A percentile compares a stretch with the other conserved stretches of the same genome.
Evolutionary conservation across 495 filamentous ascomycete genomes (phyloP).

Genomic region (Penicillium samsonianum): DNA sequence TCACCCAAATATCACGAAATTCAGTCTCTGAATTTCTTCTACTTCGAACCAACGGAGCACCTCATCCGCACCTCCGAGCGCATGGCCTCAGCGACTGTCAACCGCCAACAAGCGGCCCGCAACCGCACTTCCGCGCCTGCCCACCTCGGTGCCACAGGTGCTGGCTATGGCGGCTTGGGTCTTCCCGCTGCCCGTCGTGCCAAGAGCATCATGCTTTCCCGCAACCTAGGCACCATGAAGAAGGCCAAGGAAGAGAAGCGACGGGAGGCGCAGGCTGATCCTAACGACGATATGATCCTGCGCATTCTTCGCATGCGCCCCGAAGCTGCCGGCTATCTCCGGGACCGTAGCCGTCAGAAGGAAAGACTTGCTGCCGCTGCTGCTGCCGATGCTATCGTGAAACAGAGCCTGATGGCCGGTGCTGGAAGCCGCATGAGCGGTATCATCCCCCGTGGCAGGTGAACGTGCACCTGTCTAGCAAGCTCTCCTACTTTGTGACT

Average conservation of each 20-base stretch:
- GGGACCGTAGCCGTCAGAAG: conserved; percentile 88
- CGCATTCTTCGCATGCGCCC: conserved; percentile 94
- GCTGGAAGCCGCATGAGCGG: conserved; percentile 63
- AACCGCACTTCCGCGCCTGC: conserved; percentile 76
- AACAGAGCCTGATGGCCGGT: conserved; percentile 80
- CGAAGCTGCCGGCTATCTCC: conserved; percentile 87
- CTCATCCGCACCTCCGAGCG: conserved; percentile 90
- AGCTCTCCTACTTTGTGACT: not conserved
- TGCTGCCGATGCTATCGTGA: conserved; percentile 91
- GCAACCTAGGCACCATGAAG: conserved; percentile 94
- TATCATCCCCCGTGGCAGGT: conserved; percentile 41
- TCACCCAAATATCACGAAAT: conserved; percentile 98
- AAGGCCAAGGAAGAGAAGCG: conserved; percentile 95
- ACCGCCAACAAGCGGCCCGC: conserved; percentile 65
- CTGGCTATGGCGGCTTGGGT: conserved; percentile 67
- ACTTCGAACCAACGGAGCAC: conserved; percentile 89
- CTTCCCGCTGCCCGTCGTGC: conserved; percentile 69
- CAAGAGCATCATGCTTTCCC: conserved; percentile 93
- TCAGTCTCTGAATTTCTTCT: conserved; percentile 95
- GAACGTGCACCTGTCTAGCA: conserved; percentile 10
- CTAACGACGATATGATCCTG: conserved; percentile 97
- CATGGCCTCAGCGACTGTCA: conserved; percentile 88
- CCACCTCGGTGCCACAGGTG: conserved; percentile 56
- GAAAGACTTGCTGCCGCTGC: conserved; percentile 87
- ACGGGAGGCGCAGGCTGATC: conserved; percentile 92